Evolutionary conservation across 192 early-diverging fungal genomes (phyloP).

Genomic region (Backusella sp.): DNA sequence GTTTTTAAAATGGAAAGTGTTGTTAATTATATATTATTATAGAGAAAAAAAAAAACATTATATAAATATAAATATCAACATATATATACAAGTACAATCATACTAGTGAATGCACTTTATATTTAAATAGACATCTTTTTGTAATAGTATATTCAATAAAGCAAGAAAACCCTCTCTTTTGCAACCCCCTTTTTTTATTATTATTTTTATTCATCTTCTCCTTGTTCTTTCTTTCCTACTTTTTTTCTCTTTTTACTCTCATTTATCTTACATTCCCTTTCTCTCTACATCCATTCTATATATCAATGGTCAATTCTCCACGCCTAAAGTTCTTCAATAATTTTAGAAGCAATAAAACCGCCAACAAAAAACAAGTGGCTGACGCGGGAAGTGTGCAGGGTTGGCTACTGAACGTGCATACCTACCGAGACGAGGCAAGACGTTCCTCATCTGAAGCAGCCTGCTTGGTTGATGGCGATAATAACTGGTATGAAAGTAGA

Average conservation of each 20-base stretch:
- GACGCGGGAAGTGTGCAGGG: conserved; percentile 13
- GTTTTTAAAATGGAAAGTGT: neutral
- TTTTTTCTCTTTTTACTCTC: neutral
- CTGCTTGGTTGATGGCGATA: neutral
- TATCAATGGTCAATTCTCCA: neutral
- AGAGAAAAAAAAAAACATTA: neutral
- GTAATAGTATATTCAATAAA: neutral
- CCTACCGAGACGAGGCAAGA: conserved; percentile 4
- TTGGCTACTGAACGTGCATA: conserved; percentile 13
- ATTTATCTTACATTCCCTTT: neutral
- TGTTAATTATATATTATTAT: neutral
- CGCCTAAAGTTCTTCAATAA: neutral
- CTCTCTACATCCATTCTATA: neutral
- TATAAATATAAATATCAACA: neutral
- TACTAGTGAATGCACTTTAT: neutral
- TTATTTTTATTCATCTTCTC: neutral
- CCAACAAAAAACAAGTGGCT: neutral
- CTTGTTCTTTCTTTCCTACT: neutral
- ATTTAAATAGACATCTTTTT: too few relatives aligned
- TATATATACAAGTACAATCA: too few relatives aligned
- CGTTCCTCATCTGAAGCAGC: neutral
- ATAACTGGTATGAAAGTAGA: neutral
- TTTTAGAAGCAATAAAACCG: neutral
- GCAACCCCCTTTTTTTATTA: neutral
- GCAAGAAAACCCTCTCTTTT: neutral